Percentiles rank a stretch among this genome's conserved stretches.
Conservation (phyloP, 179 eudicot genomes). For the Spergularia azorica region DNA sequence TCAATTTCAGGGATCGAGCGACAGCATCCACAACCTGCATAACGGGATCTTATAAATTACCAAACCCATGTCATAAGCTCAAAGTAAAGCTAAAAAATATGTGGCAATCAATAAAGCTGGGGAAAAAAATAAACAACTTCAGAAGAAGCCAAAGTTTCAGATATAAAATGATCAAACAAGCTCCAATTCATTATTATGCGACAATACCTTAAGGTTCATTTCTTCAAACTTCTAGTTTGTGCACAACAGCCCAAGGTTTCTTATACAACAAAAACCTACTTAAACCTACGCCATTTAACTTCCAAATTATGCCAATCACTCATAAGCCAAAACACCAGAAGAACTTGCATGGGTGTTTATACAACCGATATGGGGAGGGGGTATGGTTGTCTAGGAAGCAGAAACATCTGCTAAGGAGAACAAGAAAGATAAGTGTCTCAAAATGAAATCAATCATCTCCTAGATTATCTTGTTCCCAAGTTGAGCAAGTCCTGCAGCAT, state of each 20-base stretch:
- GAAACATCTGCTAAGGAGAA: too few relatives aligned
- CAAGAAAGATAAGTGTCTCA: neutral
- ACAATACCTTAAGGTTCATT: constrained; percentile 7
- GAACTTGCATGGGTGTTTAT: too few relatives aligned
- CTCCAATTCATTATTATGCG: neutral
- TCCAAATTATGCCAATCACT: too few relatives aligned
- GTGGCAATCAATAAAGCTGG: neutral
- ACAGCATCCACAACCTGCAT: constrained; percentile 88
- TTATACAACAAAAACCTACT: neutral
- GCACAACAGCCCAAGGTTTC: too few relatives aligned
- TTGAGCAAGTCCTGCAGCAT: constrained; percentile 4
- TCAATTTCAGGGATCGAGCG: constrained; percentile 91
- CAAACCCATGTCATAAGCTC: neutral
- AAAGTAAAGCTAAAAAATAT: neutral
- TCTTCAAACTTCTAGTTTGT: neutral
- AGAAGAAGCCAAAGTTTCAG: neutral
- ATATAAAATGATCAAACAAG: neutral
- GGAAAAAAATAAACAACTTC: neutral
- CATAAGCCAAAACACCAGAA: too few relatives aligned
- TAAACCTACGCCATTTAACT: too few relatives aligned
- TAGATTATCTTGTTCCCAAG: neutral
- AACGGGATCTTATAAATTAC: constrained; percentile 7
- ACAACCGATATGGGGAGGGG: too few relatives aligned
- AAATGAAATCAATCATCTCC: neutral
- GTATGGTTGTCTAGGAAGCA: too few relatives aligned